Evolutionary conservation across 2,329 filamentous ascomycete species (phyloP).

Genomic region (Aspergillus calidoustus): DNA sequence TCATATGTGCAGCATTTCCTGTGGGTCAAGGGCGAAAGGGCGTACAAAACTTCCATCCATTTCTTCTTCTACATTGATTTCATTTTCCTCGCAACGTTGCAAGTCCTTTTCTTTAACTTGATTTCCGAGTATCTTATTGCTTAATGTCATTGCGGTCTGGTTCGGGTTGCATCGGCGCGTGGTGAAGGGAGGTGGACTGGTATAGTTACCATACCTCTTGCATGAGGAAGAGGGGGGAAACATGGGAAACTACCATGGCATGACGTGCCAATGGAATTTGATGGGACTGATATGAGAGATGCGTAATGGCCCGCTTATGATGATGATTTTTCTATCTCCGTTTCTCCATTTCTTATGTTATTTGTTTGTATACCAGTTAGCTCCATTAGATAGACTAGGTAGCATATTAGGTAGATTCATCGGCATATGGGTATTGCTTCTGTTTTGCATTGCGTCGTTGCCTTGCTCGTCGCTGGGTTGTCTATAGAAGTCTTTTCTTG

Average conservation of each 20-base stretch:
- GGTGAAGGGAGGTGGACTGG: neutral
- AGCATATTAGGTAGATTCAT: slow-evolving; percentile 21
- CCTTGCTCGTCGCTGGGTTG: neutral
- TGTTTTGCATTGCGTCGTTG: neutral
- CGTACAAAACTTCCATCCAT: slow-evolving; percentile 27
- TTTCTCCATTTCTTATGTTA: slow-evolving; percentile 12
- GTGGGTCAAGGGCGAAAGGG: slow-evolving; percentile 28
- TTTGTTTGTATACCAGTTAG: neutral
- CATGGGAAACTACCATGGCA: neutral
- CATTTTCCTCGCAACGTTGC: slow-evolving; percentile 22
- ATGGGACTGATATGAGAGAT: slow-evolving; percentile 17
- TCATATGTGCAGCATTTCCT: slow-evolving; percentile 24
- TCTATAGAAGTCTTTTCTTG: neutral
- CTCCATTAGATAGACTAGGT: slow-evolving; percentile 25
- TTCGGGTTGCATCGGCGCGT: neutral
- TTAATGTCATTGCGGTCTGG: slow-evolving; percentile 13
- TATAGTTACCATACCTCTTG: neutral
- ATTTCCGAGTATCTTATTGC: slow-evolving; percentile 15
- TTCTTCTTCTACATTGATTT: slow-evolving; percentile 20
- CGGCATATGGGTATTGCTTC: neutral
- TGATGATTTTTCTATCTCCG: slow-evolving; percentile 19
- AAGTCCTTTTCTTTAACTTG: slow-evolving; percentile 7
- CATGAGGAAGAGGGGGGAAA: neutral
- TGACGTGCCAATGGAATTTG: neutral
- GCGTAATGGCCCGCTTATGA: slow-evolving; percentile 23